Evolutionary conservation across 768 basidiomycete genomes (phyloP).

Genomic region (Kwoniella dendrophila): DNA sequence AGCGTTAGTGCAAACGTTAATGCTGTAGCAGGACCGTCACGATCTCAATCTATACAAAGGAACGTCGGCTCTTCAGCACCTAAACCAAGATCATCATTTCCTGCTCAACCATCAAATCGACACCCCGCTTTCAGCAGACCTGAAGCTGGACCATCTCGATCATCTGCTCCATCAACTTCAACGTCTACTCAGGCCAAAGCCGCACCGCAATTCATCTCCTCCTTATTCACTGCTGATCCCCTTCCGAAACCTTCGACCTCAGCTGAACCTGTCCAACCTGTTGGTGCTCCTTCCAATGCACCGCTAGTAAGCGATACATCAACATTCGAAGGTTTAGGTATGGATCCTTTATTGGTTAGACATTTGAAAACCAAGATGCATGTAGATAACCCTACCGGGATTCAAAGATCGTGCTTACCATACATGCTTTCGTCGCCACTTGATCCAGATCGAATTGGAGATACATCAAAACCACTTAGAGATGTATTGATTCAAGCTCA

Average conservation of each 20-base stretch:
- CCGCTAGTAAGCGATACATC: slow-evolving; percentile 60
- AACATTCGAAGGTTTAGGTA: slow-evolving; percentile 77
- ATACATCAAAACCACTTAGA: slow-evolving; percentile 56
- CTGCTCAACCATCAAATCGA: neutral
- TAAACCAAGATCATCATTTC: slow-evolving; percentile 5
- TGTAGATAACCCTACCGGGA: slow-evolving; percentile 82
- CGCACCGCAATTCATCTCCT: slow-evolving; percentile 69
- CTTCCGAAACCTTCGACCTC: slow-evolving; percentile 18
- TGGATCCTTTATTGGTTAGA: slow-evolving; percentile 74
- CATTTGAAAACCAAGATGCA: slow-evolving; percentile 79
- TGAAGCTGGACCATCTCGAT: slow-evolving; percentile 14
- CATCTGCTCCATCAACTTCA: slow-evolving; percentile 13
- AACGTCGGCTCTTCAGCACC: neutral
- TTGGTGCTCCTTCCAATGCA: slow-evolving; percentile 51
- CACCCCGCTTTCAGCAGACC: neutral
- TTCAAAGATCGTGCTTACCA: slow-evolving; percentile 73
- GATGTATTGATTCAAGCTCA: slow-evolving; percentile 95
- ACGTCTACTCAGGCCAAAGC: slow-evolving; percentile 7
- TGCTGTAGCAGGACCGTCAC: slow-evolving; percentile 20
- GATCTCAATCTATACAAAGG: slow-evolving; percentile 11
- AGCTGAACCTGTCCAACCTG: neutral
- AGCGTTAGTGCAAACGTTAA: neutral
- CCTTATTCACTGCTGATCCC: slow-evolving; percentile 83
- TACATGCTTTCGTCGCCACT: slow-evolving; percentile 61
- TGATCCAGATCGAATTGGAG: slow-evolving; percentile 46